These are phyloP conservation scores for Musa balbisiana DNA, from an alignment of 202 grass and related monocot genomes.

Conservation along the genomic window DNA sequence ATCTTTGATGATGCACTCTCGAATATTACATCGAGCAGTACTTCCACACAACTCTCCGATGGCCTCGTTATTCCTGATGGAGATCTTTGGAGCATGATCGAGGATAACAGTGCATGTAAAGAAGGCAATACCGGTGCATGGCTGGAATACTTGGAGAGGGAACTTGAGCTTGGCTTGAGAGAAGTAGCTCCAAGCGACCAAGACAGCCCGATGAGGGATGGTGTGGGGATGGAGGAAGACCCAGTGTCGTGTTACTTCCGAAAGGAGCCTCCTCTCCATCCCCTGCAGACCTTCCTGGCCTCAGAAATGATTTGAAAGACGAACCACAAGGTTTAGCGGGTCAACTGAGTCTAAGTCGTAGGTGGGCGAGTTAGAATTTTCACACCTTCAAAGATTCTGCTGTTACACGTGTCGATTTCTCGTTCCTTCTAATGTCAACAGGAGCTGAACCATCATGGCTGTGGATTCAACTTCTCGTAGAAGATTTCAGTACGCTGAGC, in stretches of 20 bases:
- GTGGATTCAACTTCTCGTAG: too few relatives aligned
- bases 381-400: too few relatives aligned
- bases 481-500: too few relatives aligned
- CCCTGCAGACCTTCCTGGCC: not conserved
- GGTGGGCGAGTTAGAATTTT: too few relatives aligned
- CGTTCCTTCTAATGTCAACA: too few relatives aligned
- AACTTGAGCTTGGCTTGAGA: not conserved
- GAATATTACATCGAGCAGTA: slow-evolving; percentile 5
- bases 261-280: slow-evolving; percentile 23
- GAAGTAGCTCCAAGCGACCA: too few relatives aligned
- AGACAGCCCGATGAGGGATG: not conserved
- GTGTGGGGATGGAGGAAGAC: slow-evolving; percentile 18
- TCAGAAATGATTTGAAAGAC: too few relatives aligned
- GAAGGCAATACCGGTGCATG: slow-evolving; percentile 12
- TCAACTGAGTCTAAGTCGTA: too few relatives aligned
- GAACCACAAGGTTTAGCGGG: too few relatives aligned
- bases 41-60: slow-evolving; percentile 18
- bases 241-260: slow-evolving; percentile 19
- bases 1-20: not conserved
- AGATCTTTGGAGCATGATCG: slow-evolving; percentile 28
- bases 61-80: not conserved
- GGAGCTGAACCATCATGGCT: too few relatives aligned
- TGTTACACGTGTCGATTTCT: too few relatives aligned
- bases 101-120: slow-evolving; percentile 1
- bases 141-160: slow-evolving; percentile 28